These are phyloP conservation scores for Bassia scoparia DNA, from an alignment of 148 eudicot genomes.

Conservation along the genomic window DNA sequence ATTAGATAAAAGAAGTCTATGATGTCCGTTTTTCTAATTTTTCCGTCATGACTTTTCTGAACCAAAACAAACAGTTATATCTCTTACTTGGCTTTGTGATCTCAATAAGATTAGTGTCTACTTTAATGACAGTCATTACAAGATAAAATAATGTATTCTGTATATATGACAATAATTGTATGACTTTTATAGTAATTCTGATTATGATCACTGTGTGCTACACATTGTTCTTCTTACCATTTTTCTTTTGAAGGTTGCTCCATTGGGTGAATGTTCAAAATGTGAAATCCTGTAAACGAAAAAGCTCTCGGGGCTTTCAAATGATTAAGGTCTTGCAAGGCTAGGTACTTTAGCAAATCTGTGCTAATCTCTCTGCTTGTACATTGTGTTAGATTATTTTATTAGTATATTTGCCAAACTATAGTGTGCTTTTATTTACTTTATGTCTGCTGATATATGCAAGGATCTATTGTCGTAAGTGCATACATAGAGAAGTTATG, in stretches of 20 bases:
- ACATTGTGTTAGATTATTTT: background rate
- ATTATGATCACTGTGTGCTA: background rate
- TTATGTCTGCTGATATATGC: constrained; percentile 10
- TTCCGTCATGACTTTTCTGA: background rate
- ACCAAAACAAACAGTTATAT: too few relatives aligned
- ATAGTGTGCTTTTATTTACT: background rate
- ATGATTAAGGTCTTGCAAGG: constrained; percentile 76
- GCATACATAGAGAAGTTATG: constrained; percentile 92
- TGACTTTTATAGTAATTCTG: background rate
- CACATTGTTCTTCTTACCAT: background rate
- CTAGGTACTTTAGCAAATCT: constrained; percentile 42
- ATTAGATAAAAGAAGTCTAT: background rate
- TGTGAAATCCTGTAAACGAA: constrained; percentile 66
- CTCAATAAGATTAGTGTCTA: background rate
- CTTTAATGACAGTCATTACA: background rate
- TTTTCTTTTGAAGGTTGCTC: constrained; percentile 57
- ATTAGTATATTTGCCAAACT: background rate
- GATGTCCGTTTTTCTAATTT: too few relatives aligned
- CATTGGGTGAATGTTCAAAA: constrained; percentile 78
- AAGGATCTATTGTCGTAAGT: constrained; percentile 84
- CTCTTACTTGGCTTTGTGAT: background rate
- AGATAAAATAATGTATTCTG: background rate
- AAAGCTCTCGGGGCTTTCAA: constrained; percentile 86
- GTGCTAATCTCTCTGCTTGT: background rate
- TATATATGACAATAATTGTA: too few relatives aligned